These are phyloP conservation scores for Xylogone sp. DNA, from an alignment of 2,329 filamentous ascomycete species.

Conservation along the genomic window DNA sequence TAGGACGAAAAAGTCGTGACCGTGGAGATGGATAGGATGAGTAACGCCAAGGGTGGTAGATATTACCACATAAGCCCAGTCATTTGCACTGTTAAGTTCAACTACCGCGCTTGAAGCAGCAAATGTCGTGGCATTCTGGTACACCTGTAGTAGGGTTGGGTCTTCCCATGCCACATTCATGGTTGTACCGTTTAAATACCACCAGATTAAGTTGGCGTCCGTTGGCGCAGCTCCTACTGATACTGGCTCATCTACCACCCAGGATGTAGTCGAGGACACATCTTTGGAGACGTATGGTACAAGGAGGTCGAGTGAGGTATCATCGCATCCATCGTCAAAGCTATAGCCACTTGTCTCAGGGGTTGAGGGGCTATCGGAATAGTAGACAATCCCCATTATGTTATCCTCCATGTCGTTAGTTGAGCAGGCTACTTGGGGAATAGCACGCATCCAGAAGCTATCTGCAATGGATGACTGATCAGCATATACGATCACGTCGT, in stretches of 20 bases:
- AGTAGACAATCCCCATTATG: no score
- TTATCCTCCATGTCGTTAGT: no score
- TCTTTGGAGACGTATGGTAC: no score
- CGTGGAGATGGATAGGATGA: conserved; percentile 43
- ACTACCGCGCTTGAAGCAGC: conserved; percentile 14
- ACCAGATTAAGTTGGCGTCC: conserved; percentile 30
- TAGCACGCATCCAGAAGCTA: conserved; percentile 53
- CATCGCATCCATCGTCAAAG: no score
- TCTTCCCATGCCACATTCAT: conserved; percentile 43
- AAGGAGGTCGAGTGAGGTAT: no score
- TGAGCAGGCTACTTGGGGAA: conserved; percentile 50
- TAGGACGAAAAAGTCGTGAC: conserved; percentile 44
- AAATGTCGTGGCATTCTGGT: conserved; percentile 20
- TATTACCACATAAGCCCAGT: conserved; percentile 28
- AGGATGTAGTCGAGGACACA: no score
- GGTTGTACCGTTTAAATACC: conserved; percentile 43
- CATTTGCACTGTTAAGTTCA: conserved; percentile 30
- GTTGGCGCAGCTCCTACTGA: conserved; percentile 10
- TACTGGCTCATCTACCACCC: no score
- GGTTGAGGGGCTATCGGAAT: conserved; percentile 37
- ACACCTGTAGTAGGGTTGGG: conserved; percentile 38
- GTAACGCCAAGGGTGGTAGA: conserved; percentile 15
- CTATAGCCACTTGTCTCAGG: conserved; percentile 15
- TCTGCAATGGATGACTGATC: conserved; percentile 32
- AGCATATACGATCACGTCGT: conserved; percentile 40